These are phyloP conservation scores for Cercospora beticola DNA, from an alignment of 2,329 filamentous ascomycete genomes.

Conservation along the genomic window DNA sequence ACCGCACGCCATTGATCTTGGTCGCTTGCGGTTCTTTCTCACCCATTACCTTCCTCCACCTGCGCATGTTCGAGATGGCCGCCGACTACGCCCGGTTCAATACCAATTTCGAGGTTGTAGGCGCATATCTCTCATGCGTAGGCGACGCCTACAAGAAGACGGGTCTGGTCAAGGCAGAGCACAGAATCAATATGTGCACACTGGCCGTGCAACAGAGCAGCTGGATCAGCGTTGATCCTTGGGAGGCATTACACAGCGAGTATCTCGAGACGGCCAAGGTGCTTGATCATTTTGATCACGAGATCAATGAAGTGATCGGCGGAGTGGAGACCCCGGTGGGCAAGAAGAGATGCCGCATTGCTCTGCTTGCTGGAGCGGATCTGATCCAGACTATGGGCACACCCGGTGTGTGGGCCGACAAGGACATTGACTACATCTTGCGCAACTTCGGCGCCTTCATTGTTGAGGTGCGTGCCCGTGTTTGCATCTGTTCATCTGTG, in stretches of 20 bases:
- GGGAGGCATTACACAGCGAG: constrained; percentile 80
- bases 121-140: constrained; percentile 80
- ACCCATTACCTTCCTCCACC: constrained; percentile 61
- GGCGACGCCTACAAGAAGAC: constrained; percentile 76
- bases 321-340: constrained; percentile 71
- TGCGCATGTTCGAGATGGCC: constrained; percentile 87
- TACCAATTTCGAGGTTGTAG: constrained; percentile 78
- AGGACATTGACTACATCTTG: constrained; percentile 85
- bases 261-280: constrained; percentile 89
- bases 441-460: constrained; percentile 81
- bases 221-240: constrained; percentile 82
- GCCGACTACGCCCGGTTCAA: constrained; percentile 75
- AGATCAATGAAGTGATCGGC: constrained; percentile 77
- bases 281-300: constrained; percentile 84
- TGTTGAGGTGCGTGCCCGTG: constrained; percentile 48
- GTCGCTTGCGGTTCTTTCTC: constrained; percentile 63
- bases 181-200: constrained; percentile 82
- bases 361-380: constrained; percentile 71
- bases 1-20: constrained; percentile 63
- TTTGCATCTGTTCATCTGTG: not conserved
- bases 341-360: constrained; percentile 69
- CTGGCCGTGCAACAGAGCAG: constrained; percentile 73
- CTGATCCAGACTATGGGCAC: constrained; percentile 54
- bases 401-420: constrained; percentile 70
- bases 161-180: constrained; percentile 69